Evolutionary conservation across 768 basidiomycete species (phyloP).

Genomic region (Boletellus sp.): DNA sequence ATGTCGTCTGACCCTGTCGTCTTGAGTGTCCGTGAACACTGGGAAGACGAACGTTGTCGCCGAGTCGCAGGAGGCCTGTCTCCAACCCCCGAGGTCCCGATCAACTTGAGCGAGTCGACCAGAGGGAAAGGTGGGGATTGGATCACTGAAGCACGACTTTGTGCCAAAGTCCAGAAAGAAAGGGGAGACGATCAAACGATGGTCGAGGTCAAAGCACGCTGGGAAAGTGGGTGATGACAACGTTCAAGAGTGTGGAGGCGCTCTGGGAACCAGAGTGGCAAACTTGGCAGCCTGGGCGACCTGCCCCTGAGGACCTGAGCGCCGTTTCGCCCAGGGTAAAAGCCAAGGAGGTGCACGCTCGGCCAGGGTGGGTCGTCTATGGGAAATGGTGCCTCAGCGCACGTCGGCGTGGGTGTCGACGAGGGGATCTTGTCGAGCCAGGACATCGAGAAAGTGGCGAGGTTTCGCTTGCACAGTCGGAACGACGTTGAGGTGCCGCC

Average conservation of each 20-base stretch:
- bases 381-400: not conserved
- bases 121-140: conserved; percentile 58
- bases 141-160: conserved; percentile 67
- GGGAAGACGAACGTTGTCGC: conserved; percentile 91
- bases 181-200: conserved; percentile 25
- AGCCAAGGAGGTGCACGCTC: conserved; percentile 12
- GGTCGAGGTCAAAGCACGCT: conserved; percentile 33
- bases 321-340: conserved; percentile 16
- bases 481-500: too few species aligned
- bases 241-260: conserved; percentile 86
- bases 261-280: conserved; percentile 69
- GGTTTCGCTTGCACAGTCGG: too few species aligned
- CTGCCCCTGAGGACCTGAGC: conserved; percentile 10
- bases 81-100: conserved; percentile 70
- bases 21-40: conserved; percentile 85
- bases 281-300: conserved; percentile 49
- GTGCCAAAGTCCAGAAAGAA: conserved; percentile 53
- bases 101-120: conserved; percentile 62
- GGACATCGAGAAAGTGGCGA: conserved; percentile 31
- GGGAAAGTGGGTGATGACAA: conserved; percentile 82
- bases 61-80: conserved; percentile 62
- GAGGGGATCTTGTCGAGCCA: conserved; percentile 32
- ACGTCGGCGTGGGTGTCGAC: conserved; percentile 29
- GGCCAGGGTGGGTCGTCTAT: conserved; percentile 17
- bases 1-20: conserved; percentile 71